Conservation (phyloP, 176 grass and related monocot species). For the Eragrostis nindensis region DNA sequence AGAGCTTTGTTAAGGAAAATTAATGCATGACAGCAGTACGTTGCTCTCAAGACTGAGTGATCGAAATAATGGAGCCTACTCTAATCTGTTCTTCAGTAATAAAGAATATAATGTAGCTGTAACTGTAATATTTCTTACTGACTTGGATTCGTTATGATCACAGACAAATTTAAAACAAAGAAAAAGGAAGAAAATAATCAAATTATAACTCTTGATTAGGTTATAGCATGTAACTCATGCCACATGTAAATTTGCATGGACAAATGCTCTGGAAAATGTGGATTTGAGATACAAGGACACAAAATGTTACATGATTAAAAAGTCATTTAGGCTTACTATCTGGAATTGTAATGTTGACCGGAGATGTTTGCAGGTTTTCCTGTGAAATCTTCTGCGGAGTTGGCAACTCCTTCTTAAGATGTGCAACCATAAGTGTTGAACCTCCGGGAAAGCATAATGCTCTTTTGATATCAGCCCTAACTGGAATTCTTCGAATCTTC, state of each 20-base stretch:
- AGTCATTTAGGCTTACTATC: constrained; percentile 59
- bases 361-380: constrained; percentile 24
- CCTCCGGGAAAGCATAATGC: constrained; percentile 84
- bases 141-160: neutral
- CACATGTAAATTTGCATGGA: constrained; percentile 8
- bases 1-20: neutral
- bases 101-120: neutral
- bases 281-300: constrained; percentile 22
- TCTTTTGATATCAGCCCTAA: constrained; percentile 82
- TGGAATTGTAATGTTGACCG: constrained; percentile 32
- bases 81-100: neutral
- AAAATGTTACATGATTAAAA: constrained; percentile 16
- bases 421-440: constrained; percentile 83
- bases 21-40: neutral
- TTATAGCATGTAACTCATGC: neutral
- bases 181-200: neutral
- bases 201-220: neutral
- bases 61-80: neutral
- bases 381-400: constrained; percentile 23
- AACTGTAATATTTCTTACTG: constrained; percentile 1
- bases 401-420: constrained; percentile 58
- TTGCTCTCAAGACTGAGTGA: neutral
- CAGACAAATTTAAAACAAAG: neutral
- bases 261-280: constrained; percentile 3
- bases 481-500: constrained; percentile 63